Conservation (phyloP, 2,329 filamentous ascomycete genomes). For the Alternaria burnsii region DNA sequence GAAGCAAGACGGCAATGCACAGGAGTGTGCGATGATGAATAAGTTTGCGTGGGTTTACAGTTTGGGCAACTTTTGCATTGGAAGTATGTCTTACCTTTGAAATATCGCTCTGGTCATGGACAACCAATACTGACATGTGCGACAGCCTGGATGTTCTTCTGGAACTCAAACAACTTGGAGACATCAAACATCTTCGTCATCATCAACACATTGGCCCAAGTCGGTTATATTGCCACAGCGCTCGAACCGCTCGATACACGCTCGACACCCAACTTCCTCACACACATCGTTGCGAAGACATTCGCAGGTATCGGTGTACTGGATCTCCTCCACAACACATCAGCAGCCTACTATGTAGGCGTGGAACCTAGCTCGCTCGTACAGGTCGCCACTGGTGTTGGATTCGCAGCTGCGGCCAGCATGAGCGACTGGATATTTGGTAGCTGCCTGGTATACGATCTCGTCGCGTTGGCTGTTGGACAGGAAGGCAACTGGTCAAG, state of each 20-base stretch:
- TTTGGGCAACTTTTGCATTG: slow-evolving; percentile 67
- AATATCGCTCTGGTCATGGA: too few relatives aligned
- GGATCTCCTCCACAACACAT: slow-evolving; percentile 67
- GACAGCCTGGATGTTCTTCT: slow-evolving; percentile 68
- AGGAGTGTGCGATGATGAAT: slow-evolving; percentile 60
- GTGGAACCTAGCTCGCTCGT: slow-evolving; percentile 57
- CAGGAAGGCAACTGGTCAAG: slow-evolving; percentile 62
- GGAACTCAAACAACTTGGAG: slow-evolving; percentile 63
- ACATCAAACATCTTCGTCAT: slow-evolving; percentile 65
- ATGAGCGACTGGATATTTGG: slow-evolving; percentile 69
- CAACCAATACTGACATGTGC: background rate
- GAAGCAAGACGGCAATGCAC: slow-evolving; percentile 56
- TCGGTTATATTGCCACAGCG: slow-evolving; percentile 62
- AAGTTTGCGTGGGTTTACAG: slow-evolving; percentile 65
- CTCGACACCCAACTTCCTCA: slow-evolving; percentile 63
- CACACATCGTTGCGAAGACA: slow-evolving; percentile 66
- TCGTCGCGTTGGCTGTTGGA: slow-evolving; percentile 63
- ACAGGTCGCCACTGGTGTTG: slow-evolving; percentile 63
- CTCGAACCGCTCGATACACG: slow-evolving; percentile 60
- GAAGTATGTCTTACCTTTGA: slow-evolving; percentile 52
- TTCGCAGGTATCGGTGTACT: slow-evolving; percentile 69
- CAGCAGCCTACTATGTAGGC: slow-evolving; percentile 64
- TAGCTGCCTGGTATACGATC: slow-evolving; percentile 66
- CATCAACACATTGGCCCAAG: slow-evolving; percentile 63
- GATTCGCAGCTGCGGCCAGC: slow-evolving; percentile 60